Base-by-base conservation (phyloP, 164 flowering plant species). In the Cinnamomum chago region DNA sequence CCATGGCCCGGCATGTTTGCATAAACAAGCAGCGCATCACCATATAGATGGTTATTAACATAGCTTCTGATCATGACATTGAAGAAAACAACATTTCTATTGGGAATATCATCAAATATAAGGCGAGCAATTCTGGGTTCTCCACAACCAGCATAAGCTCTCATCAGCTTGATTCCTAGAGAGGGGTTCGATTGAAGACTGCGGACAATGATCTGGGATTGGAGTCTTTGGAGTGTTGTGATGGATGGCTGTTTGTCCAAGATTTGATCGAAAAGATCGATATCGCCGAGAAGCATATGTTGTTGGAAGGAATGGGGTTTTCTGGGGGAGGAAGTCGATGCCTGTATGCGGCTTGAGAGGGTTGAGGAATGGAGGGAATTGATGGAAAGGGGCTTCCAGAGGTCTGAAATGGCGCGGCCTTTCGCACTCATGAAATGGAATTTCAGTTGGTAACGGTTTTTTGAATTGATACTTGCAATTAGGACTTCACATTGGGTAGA, bases 41-140 rank as follows among this genome's bases (percentile, higher is more conserved):
- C 25, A 27, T 75, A 75, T 5, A 69, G 77, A 10, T 50, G 40
- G 58, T 75, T 75, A 40, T 62, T 75, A 25, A 75, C 77, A 20
- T 75, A 75, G 68, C 77, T 70, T 64, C 77, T 28, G 23, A 75
- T 75, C 77, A 75, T 75, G 58, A 64, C 68, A 50, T 75, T 75
- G 77, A 69, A 75, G 68, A 75, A 62, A 12, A 75, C 58, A 11
- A 62, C 72, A 30, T 62, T 70, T 40, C 68, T 70, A 3, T 75
- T 55, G n/a, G 67, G 58, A 75, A 58, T 64, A 47, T 35, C 60
- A 60, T 62, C 73, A 22, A 75, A 75, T 17, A 75, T 47, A 3
- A 58, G 73, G 60, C 73, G 68, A 22, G 77, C 55, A 25, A 14
- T 13, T 2, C 33, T 20, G n/a, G 76, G 64, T 2, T 55, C 28